These are phyloP conservation scores for Brassica incana DNA, from an alignment of 345 rosid genomes.

Conservation along the genomic window DNA sequence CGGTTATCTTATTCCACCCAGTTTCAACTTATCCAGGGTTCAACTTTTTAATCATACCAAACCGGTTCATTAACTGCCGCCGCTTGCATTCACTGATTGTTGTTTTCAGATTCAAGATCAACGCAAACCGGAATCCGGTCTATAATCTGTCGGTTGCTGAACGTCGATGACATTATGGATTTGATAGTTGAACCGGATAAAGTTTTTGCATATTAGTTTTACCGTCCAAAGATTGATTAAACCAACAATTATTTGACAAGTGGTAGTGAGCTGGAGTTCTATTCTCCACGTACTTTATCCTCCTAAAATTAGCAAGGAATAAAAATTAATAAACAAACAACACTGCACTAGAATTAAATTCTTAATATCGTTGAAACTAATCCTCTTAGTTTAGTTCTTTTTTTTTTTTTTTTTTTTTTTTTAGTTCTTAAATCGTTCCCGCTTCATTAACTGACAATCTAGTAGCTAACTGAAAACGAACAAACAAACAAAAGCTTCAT, in stretches of 20 bases:
- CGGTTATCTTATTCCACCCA: too few relatives aligned
- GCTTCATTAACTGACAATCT: background rate
- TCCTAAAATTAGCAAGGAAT: slow-evolving; percentile 12
- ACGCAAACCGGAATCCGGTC: slow-evolving; percentile 32
- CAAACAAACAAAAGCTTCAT: slow-evolving; percentile 7
- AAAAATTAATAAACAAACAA: background rate
- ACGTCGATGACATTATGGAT: slow-evolving; percentile 2
- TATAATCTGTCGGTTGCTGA: slow-evolving; percentile 28
- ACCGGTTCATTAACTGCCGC: background rate
- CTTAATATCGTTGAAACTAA: slow-evolving; percentile 22
- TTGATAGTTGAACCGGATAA: background rate
- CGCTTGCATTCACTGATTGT: background rate
- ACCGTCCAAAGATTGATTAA: background rate
- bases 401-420: too few relatives aligned
- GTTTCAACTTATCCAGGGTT: too few relatives aligned
- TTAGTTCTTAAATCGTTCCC: background rate
- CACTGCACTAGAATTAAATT: background rate
- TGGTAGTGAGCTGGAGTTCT: slow-evolving; percentile 1
- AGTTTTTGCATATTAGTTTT: background rate
- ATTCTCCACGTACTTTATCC: background rate
- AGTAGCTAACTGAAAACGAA: background rate
- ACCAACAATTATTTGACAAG: slow-evolving; percentile 1
- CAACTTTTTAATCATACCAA: too few relatives aligned
- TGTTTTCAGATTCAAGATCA: slow-evolving; percentile 32
- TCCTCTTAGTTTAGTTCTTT: slow-evolving; percentile 8